Percentiles rank a stretch among this genome's conserved stretches.
Conservation (phyloP, 352 stramenopile species). For the Elongisporangium anandrum region DNA sequence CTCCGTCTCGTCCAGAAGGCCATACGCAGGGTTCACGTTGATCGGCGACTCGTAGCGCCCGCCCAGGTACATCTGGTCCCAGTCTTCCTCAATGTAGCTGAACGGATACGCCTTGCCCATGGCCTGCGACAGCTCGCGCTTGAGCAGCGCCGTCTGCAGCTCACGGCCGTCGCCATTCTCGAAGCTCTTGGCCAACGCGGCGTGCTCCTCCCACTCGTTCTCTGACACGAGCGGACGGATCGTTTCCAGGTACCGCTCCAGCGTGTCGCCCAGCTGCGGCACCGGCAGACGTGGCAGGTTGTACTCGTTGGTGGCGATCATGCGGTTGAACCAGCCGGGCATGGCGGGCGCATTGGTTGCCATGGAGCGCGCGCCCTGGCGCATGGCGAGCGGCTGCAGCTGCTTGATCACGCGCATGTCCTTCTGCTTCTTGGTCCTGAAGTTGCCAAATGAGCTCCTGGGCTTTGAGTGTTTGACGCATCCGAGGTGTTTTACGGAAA, state of each 20-base stretch:
- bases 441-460: slow-evolving; percentile 18
- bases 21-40: slow-evolving; percentile 90
- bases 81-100: slow-evolving; percentile 92
- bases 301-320: slow-evolving; percentile 74
- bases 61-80: slow-evolving; percentile 90
- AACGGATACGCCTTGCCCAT: slow-evolving; percentile 86
- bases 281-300: slow-evolving; percentile 82
- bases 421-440: slow-evolving; percentile 2
- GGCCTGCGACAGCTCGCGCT: slow-evolving; percentile 66
- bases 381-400: slow-evolving; percentile 1
- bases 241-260: slow-evolving; percentile 78
- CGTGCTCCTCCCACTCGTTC: slow-evolving; percentile 65
- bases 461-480: not conserved
- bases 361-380: slow-evolving; percentile 4
- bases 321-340: slow-evolving; percentile 69
- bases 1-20: slow-evolving; percentile 75
- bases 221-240: slow-evolving; percentile 73
- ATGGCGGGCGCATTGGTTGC: slow-evolving; percentile 13
- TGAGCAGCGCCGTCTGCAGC: slow-evolving; percentile 59
- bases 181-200: slow-evolving; percentile 60
- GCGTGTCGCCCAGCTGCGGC: slow-evolving; percentile 86
- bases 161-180: slow-evolving; percentile 38
- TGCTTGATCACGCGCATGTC: slow-evolving; percentile 20
- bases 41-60: slow-evolving; percentile 88
- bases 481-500: slow-evolving; percentile 13